A percentile compares a stretch with the other conserved stretches of the same genome.
phyloP scores from a whole-genome alignment of 495 filamentous ascomycete species.

The Chaetomium fimeti region DNA sequence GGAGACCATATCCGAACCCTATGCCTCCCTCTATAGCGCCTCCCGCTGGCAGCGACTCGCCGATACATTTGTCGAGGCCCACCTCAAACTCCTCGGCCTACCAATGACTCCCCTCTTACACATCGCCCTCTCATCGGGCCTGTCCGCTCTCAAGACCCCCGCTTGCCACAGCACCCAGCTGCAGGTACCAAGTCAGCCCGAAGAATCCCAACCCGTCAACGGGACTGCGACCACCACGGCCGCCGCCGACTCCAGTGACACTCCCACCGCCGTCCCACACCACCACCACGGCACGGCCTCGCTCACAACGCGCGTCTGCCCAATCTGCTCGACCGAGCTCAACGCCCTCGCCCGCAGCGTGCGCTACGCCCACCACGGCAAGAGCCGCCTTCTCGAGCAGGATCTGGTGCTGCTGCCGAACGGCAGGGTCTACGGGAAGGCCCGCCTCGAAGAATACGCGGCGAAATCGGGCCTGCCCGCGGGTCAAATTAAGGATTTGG shows the following conservation, averaged over 20 bases:
- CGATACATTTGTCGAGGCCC: constrained; percentile 77
- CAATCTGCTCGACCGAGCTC: constrained; percentile 91
- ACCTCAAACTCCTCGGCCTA: constrained; percentile 83
- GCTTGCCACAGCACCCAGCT: constrained; percentile 68
- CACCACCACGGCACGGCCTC: constrained; percentile 34
- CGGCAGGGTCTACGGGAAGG: constrained; percentile 76
- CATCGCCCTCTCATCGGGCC: constrained; percentile 83
- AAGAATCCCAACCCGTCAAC: constrained; percentile 30
- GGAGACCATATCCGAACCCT: constrained; percentile 49
- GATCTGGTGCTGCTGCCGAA: constrained; percentile 88
- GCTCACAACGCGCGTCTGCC: constrained; percentile 62
- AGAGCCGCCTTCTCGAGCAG: constrained; percentile 77
- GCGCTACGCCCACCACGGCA: constrained; percentile 90
- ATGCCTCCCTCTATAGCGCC: constrained; percentile 62
- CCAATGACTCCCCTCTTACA: constrained; percentile 83
- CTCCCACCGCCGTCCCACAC: neutral
- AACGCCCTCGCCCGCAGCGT: constrained; percentile 85
- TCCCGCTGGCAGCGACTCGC: constrained; percentile 74
- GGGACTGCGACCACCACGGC: constrained; percentile 19
- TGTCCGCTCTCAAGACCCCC: constrained; percentile 94
- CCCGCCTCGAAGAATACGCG: constrained; percentile 70
- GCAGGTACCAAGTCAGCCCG: neutral
- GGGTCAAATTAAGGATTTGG: constrained; percentile 77
- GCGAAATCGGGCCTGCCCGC: constrained; percentile 64
- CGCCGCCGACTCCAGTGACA: neutral